Evolutionary conservation across 1,284 basidiomycete genomes (phyloP).

Genomic region (Agaricales sp.): DNA sequence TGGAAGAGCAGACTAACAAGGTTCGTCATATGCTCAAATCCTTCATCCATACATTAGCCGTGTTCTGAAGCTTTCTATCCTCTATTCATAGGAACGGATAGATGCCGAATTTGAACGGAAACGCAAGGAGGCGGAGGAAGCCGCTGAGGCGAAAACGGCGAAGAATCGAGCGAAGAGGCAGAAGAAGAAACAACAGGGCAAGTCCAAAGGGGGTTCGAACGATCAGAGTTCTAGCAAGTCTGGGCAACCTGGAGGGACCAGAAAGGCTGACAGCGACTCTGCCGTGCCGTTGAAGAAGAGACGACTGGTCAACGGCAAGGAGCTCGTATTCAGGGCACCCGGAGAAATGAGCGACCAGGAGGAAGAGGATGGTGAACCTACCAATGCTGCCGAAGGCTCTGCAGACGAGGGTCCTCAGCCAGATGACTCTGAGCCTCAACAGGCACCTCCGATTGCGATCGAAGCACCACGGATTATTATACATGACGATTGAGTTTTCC

Average conservation of each 20-base stretch:
- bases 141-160: conserved; percentile 77
- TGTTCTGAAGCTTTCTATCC: conserved; percentile 3
- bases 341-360: conserved; percentile 24
- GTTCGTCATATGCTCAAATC: conserved; percentile 33
- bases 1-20: conserved; percentile 77
- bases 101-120: conserved; percentile 57
- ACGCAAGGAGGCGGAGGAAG: conserved; percentile 51
- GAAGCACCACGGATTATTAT: background rate
- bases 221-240: conserved; percentile 3
- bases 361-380: conserved; percentile 14
- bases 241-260: too few species aligned
- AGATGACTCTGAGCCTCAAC: conserved; percentile 3
- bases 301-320: conserved; percentile 27
- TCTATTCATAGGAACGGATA: conserved; percentile 45
- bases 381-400: conserved; percentile 7
- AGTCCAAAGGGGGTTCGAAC: conserved; percentile 22
- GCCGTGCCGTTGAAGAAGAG: conserved; percentile 36
- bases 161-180: conserved; percentile 87
- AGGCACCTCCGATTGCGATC: background rate
- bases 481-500: background rate
- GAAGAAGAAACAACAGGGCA: conserved; percentile 75
- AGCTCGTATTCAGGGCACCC: conserved; percentile 29
- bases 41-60: conserved; percentile 1
- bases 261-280: conserved; percentile 9
- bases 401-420: conserved; percentile 4